These are phyloP conservation scores for Cladosporium velox DNA, from an alignment of 2,329 filamentous ascomycete genomes.

Conservation along the genomic window DNA sequence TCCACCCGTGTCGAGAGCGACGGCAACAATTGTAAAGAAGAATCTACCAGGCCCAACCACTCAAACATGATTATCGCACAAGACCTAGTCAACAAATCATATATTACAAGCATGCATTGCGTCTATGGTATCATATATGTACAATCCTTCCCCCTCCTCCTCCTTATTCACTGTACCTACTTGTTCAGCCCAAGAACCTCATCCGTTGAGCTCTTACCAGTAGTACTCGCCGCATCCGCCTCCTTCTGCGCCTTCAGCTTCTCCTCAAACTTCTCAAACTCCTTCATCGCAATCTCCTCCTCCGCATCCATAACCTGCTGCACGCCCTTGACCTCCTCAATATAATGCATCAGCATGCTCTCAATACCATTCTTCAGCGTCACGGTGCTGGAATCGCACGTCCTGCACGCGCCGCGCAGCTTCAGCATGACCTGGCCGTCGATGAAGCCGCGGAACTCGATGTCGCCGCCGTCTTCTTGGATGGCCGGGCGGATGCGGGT, in stretches of 20 bases:
- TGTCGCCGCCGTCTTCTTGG: slow-evolving; percentile 96
- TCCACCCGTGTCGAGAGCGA: not conserved
- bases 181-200: slow-evolving; percentile 33
- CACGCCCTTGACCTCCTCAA: slow-evolving; percentile 93
- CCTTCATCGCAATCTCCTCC: slow-evolving; percentile 80
- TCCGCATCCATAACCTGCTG: slow-evolving; percentile 88
- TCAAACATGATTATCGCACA: not conserved
- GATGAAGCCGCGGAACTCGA: slow-evolving; percentile 84
- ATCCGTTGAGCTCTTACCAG: slow-evolving; percentile 57
- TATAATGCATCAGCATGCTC: slow-evolving; percentile 88
- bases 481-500: slow-evolving; percentile 93
- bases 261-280: slow-evolving; percentile 95
- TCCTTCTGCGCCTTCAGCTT: slow-evolving; percentile 66
- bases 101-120: slow-evolving; percentile 8
- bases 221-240: slow-evolving; percentile 51
- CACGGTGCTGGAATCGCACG: slow-evolving; percentile 94
- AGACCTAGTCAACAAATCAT: not conserved
- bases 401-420: slow-evolving; percentile 87
- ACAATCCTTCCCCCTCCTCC: not conserved
- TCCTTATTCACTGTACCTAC: too few relatives aligned
- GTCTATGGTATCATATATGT: slow-evolving; percentile 9
- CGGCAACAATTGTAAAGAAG: not conserved
- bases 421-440: slow-evolving; percentile 72
- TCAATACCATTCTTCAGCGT: slow-evolving; percentile 98
- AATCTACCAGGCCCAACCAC: not conserved